These are phyloP conservation scores for Botrytis elliptica DNA, from an alignment of 2,329 filamentous ascomycete species.

Conservation along the genomic window DNA sequence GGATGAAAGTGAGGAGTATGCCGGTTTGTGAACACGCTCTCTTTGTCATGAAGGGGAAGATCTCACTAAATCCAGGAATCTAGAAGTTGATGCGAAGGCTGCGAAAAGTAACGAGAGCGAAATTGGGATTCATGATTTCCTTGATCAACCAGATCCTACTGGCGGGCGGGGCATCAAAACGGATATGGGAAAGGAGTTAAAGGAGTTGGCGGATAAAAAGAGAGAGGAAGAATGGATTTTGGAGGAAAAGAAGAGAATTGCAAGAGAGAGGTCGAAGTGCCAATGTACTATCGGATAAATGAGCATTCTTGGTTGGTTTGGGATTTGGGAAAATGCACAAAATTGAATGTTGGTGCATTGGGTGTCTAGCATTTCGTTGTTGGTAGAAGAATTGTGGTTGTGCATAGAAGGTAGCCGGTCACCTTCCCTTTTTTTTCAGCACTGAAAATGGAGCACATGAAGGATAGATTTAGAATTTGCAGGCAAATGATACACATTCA, in stretches of 20 bases:
- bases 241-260: constrained; percentile 4
- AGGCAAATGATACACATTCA: neutral
- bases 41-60: neutral
- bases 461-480: neutral
- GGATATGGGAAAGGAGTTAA: neutral
- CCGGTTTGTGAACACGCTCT: constrained; percentile 23
- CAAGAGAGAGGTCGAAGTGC: neutral
- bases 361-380: neutral
- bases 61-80: neutral
- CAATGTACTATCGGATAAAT: neutral
- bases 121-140: neutral
- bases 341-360: neutral
- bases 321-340: neutral
- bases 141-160: constrained; percentile 8
- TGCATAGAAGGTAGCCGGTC: neutral
- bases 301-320: neutral
- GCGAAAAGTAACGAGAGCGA: neutral
- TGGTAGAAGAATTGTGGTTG: neutral
- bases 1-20: constrained; percentile 31
- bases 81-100: constrained; percentile 16
- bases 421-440: neutral
- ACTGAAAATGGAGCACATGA: neutral
- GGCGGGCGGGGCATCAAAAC: constrained; percentile 15
- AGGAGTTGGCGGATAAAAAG: neutral
- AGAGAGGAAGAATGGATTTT: constrained; percentile 3